Conservation (phyloP, 1,284 basidiomycete genomes). For the Anthracocystis setariae region DNA sequence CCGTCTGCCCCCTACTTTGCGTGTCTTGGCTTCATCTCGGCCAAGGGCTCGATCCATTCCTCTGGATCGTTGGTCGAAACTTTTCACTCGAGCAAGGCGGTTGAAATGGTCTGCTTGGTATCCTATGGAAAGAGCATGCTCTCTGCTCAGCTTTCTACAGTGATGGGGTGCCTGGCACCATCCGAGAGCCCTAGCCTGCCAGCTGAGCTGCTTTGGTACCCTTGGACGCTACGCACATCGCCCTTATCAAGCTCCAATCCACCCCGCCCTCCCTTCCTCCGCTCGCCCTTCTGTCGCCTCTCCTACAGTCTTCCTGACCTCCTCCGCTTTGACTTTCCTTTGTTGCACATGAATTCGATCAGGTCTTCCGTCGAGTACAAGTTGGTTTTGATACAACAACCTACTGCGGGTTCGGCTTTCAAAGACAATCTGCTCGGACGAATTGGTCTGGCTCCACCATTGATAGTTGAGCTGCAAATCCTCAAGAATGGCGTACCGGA, state of each 20-base stretch:
- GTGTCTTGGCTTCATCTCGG: slow-evolving; percentile 8
- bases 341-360: slow-evolving; percentile 9
- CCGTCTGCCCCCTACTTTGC: background rate
- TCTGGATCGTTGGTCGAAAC: background rate
- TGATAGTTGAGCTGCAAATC: slow-evolving; percentile 47
- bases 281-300: background rate
- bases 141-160: background rate
- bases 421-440: slow-evolving; percentile 48
- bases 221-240: background rate
- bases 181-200: too few relatives aligned
- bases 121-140: background rate
- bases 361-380: slow-evolving; percentile 22
- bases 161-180: slow-evolving; percentile 3
- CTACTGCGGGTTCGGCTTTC: slow-evolving; percentile 50
- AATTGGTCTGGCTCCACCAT: slow-evolving; percentile 49
- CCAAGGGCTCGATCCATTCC: slow-evolving; percentile 2
- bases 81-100: too few relatives aligned
- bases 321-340: background rate
- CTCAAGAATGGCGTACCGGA: slow-evolving; percentile 15
- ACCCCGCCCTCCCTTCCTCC: background rate
- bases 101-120: background rate
- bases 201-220: background rate
- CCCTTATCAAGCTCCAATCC: background rate
- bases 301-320: background rate
- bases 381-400: slow-evolving; percentile 45